Evolutionary conservation across 1,284 basidiomycete species (phyloP).

Genomic region (Sutorius eximius): DNA sequence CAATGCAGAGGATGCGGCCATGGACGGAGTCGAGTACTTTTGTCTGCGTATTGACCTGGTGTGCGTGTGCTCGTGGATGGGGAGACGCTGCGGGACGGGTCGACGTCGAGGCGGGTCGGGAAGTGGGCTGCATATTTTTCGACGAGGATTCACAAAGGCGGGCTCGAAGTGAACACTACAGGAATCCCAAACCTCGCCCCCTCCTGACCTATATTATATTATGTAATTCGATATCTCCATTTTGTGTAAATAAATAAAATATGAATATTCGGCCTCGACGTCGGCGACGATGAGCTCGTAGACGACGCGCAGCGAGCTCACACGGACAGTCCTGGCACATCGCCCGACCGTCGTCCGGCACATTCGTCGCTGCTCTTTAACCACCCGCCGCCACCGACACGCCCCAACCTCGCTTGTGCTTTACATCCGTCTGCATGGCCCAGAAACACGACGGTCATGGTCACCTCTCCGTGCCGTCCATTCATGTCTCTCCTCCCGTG

Average conservation of each 20-base stretch:
- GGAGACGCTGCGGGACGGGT: conserved; percentile 57
- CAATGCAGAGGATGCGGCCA: conserved; percentile 92
- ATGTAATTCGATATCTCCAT: conserved; percentile 29
- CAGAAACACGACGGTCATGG: conserved; percentile 28
- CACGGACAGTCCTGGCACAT: conserved; percentile 5
- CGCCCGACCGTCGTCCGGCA: conserved; percentile 4
- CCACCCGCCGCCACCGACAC: neutral
- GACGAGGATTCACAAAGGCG: conserved; percentile 22
- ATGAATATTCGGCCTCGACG: conserved; percentile 21
- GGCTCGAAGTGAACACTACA: conserved; percentile 5
- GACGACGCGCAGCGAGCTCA: conserved; percentile 17
- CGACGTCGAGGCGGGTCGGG: conserved; percentile 59
- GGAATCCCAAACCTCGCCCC: too few relatives aligned
- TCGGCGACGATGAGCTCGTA: conserved; percentile 31
- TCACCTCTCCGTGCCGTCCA: conserved; percentile 7
- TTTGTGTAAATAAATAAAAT: conserved; percentile 4
- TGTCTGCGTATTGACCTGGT: conserved; percentile 73
- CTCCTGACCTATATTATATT: conserved; percentile 11
- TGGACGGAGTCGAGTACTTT: conserved; percentile 72
- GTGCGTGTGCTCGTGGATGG: conserved; percentile 45
- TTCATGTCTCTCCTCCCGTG: conserved; percentile 31
- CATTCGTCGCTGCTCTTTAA: neutral
- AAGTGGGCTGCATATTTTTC: conserved; percentile 41
- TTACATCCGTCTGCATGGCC: conserved; percentile 24
- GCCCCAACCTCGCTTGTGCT: neutral